A percentile compares a stretch with the other conserved stretches of the same genome.
These are phyloP conservation scores for Aspergillus tanneri DNA, from an alignment of 2,329 filamentous ascomycete genomes.

Conservation along the genomic window DNA sequence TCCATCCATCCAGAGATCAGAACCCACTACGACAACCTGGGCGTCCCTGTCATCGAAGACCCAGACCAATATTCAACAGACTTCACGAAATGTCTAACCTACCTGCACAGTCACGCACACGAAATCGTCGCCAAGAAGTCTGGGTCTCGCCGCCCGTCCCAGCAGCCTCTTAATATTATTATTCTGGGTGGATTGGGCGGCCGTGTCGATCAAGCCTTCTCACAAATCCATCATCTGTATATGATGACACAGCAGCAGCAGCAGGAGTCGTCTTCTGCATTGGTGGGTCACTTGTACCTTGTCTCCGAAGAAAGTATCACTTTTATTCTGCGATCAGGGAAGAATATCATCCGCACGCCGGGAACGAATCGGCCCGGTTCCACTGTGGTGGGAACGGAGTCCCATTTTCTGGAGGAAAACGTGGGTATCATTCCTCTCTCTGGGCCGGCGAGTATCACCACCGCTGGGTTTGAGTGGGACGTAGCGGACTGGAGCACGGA, in stretches of 20 bases:
- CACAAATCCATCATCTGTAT: constrained; percentile 81
- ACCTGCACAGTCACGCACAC: constrained; percentile 47
- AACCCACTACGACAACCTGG: constrained; percentile 63
- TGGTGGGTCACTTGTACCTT: constrained; percentile 68
- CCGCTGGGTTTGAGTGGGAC: constrained; percentile 85
- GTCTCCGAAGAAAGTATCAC: constrained; percentile 79
- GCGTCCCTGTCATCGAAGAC: constrained; percentile 65
- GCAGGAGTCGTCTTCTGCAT: background rate
- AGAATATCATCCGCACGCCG: constrained; percentile 67
- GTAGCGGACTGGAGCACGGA: constrained; percentile 75
- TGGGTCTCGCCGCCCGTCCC: constrained; percentile 6
- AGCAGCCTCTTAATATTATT: constrained; percentile 61
- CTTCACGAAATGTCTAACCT: constrained; percentile 76
- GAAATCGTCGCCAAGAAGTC: constrained; percentile 23
- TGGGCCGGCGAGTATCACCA: constrained; percentile 75
- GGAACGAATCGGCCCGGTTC: constrained; percentile 27
- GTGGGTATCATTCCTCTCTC: constrained; percentile 84
- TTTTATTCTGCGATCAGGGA: constrained; percentile 71
- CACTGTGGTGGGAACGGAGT: constrained; percentile 30
- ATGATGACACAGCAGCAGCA: constrained; percentile 44
- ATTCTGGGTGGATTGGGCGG: constrained; percentile 83
- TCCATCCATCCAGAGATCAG: constrained; percentile 66
- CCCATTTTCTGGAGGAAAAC: constrained; percentile 65
- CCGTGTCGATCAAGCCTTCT: constrained; percentile 87
- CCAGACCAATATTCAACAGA: constrained; percentile 86